Evolutionary conservation across 176 grass and related monocot species (phyloP), one percentile per base, ranked within the genome.

Genomic region (Pharus latifolius): DNA sequence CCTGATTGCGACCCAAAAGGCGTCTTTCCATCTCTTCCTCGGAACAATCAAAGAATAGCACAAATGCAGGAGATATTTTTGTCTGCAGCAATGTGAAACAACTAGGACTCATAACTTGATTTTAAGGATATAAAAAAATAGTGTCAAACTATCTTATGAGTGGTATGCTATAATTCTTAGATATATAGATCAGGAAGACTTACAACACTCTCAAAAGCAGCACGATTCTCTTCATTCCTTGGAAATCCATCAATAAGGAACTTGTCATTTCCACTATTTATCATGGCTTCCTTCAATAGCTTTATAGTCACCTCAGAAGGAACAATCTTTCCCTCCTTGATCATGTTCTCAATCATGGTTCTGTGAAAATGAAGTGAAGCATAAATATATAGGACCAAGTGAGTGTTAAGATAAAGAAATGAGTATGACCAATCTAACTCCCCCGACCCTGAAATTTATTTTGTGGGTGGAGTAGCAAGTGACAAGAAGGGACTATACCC

Each of bases 291-390:
- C 65, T 85, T 54, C 61, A 90, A 62, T 23, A 90, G 82, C 49
- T 82, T 82, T 74, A 82, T 51, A 37, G 87, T 90, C 25, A 90
- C 56, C 75, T 90, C 78, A 37, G 87, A 85, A 25, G 87, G 82
- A 56, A 90, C 87, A 66, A 90, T 85, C 45, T 82, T 90, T 49
- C 87, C 87, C 50, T 90, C 87, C 34, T 79, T 85, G 73, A 85
- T 88, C 70, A 88, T 80, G 49, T 54, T 84, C 48, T 88, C 64
- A 64, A 88, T 88, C 86, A 88, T 88, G 58, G 76, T 80, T 28
- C 86, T 88, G 76, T 54, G 48, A 49, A 60, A 5, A 74, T 51
- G 1, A 58, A 78, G 22, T 26, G 54, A 50, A 49, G 13, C 52
- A 65, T 27, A 49, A 71, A 44, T n/a, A n/a, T 35, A 27, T 17